Percentiles rank a stretch among this genome's conserved stretches.
These are phyloP conservation scores for Lasiosphaeriaceae sp. DNA, from an alignment of 495 filamentous ascomycete genomes.

Conservation along the genomic window DNA sequence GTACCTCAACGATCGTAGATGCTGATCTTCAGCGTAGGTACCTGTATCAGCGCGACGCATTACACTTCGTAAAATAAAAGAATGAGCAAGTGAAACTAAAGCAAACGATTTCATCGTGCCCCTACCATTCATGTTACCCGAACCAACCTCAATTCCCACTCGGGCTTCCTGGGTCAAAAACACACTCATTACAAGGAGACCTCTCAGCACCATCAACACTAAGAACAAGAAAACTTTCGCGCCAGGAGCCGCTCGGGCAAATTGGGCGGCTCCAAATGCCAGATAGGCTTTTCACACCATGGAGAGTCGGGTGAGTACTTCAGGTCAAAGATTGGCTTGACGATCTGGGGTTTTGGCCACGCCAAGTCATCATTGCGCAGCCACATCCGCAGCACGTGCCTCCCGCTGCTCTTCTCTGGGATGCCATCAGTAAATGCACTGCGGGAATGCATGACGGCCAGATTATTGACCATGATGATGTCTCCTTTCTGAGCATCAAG, in stretches of 20 bases:
- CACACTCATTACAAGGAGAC: neutral
- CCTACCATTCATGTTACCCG: too few species aligned
- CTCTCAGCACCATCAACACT: neutral
- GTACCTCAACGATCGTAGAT: too few species aligned
- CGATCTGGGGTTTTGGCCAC: constrained; percentile 2
- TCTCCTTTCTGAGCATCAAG: constrained; percentile 1
- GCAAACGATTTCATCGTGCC: too few species aligned
- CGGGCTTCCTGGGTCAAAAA: neutral
- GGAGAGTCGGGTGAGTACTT: constrained; percentile 1
- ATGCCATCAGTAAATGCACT: neutral
- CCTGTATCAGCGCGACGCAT: too few species aligned
- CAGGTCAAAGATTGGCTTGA: constrained; percentile 2
- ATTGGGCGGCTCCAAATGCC: neutral
- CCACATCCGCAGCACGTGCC: constrained; percentile 13
- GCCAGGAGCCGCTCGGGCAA: constrained; percentile 1
- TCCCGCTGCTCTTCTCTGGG: neutral
- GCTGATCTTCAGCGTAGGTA: too few species aligned
- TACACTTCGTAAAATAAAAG: too few species aligned
- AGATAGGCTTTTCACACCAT: neutral
- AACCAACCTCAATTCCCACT: neutral
- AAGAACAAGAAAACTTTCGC: constrained; percentile 6
- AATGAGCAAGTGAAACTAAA: too few species aligned
- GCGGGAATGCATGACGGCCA: constrained; percentile 8
- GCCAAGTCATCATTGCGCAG: constrained; percentile 2
- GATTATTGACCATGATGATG: constrained; percentile 8